phyloP scores from a whole-genome alignment of 1,139 yeast genomes.

The Yamadazyma mexicana region DNA sequence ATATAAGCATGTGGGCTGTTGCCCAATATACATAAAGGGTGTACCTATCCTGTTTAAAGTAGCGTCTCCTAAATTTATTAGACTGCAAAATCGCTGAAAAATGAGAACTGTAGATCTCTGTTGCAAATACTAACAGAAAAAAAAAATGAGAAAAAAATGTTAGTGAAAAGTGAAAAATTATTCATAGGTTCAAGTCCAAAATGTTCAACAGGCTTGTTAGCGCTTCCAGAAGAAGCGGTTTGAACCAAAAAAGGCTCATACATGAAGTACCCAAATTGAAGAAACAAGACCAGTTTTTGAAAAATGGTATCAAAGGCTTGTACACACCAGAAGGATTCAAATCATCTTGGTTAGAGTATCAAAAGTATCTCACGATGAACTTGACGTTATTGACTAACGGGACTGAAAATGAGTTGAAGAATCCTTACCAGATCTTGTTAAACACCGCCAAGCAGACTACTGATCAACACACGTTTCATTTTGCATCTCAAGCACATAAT shows the following conservation, averaged over 20 bases:
- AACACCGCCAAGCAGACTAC: conserved; percentile 71
- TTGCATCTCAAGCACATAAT: conserved; percentile 89
- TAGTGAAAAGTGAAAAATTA: conserved; percentile 1
- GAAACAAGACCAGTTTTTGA: conserved; percentile 35
- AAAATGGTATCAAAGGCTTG: conserved; percentile 69
- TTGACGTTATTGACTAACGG: conserved; percentile 76
- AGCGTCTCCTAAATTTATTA: too few species aligned
- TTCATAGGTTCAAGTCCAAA: background rate
- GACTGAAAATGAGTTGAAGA: conserved; percentile 74
- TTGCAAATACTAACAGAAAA: background rate
- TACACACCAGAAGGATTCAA: conserved; percentile 68
- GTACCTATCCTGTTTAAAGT: too few species aligned
- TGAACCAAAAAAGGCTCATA: conserved; percentile 31
- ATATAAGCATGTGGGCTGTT: conserved; percentile 1
- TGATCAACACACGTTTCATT: conserved; percentile 73
- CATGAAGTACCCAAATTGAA: conserved; percentile 68
- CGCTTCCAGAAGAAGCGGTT: conserved; percentile 6
- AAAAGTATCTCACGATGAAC: conserved; percentile 63
- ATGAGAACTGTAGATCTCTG: too few species aligned
- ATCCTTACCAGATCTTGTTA: conserved; percentile 74
- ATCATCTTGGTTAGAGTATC: conserved; percentile 81
- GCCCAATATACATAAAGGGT: too few species aligned
- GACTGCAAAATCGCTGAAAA: too few species aligned
- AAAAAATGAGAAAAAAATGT: conserved; percentile 6
- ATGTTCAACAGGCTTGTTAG: conserved; percentile 9